Evolutionary conservation across 2,329 filamentous ascomycete genomes (phyloP), one percentile per base, ranked within the genome.

Genomic region (Aspergillus luchuensis): DNA sequence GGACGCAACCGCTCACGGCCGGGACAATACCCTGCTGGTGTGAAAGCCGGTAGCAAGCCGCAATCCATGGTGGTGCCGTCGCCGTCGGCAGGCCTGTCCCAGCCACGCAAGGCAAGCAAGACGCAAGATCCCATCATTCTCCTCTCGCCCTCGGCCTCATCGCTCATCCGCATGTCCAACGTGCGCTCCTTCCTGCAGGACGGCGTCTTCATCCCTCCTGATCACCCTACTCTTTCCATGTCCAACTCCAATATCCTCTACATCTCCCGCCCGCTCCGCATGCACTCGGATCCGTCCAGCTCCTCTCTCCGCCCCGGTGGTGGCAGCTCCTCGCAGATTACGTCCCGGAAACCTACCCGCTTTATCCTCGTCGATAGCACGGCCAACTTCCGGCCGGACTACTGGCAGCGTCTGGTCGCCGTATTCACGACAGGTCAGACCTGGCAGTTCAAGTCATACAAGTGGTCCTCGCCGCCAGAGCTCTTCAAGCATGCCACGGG

Each of bases 391-490:
- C 96, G 97, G 76, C 95, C 95, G 0, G 93, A 98, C 74, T 97
- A 98, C 81, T 99, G 95, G 95, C 89, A 89, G 71, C 89, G 93
- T 55, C 90, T 99, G 6, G 95, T 97, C 1, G 95, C 91, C 11
- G 93, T 99, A 59, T 98, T 99, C 79, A 99, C 95, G 0, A 99
- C 95, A 0, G 95, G 95, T 36, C 95, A 99, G 80, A 88, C 90
- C 8, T 99, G 95, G 95, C 95, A 99, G 79, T 99, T 99, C 81
- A 97, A 97, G 80, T 91, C 88, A 67, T 99, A 99, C 85, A 97
- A 96, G 78, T 99, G 95, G 92, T 89, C 89, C 67, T 89, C 90
- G 58, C 91, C 95, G 0, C 85, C 88, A 13, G 95, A 98, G 72
- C 83, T 99, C 53, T 99, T 99, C 80, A 87, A 88, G 67, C 91